phyloP scores from a whole-genome alignment of 768 basidiomycete genomes.

The Boletus barrowsii region DNA sequence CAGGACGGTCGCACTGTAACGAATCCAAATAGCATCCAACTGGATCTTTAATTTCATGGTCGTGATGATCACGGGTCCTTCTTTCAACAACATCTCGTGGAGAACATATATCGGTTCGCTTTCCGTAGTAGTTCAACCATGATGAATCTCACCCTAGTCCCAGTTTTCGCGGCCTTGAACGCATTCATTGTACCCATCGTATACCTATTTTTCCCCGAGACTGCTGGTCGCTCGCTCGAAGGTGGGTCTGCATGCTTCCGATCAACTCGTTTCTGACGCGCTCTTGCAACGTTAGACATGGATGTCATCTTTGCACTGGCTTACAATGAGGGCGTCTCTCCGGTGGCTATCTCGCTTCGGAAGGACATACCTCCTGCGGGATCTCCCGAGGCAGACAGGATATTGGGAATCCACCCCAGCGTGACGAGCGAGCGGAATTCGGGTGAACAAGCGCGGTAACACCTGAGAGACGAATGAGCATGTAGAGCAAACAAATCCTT shows the following conservation, averaged over 20 bases:
- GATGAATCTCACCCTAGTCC: background rate
- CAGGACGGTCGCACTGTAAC: background rate
- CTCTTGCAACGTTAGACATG: conserved; percentile 32
- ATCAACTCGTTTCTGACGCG: background rate
- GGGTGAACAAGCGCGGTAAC: background rate
- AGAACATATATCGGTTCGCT: conserved; percentile 53
- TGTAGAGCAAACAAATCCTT: no score
- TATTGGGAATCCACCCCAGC: conserved; percentile 34
- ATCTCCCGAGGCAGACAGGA: conserved; percentile 42
- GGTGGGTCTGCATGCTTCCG: conserved; percentile 25
- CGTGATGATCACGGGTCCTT: conserved; percentile 60
- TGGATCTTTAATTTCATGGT: conserved; percentile 60
- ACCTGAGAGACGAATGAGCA: no score
- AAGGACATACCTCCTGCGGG: conserved; percentile 45
- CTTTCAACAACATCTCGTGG: conserved; percentile 58
- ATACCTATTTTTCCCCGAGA: conserved; percentile 62
- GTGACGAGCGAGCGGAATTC: conserved; percentile 2
- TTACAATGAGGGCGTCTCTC: conserved; percentile 42
- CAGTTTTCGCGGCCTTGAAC: conserved; percentile 55
- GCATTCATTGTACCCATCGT: conserved; percentile 55
- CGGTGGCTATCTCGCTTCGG: conserved; percentile 41
- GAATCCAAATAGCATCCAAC: conserved; percentile 30
- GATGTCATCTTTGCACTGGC: conserved; percentile 47
- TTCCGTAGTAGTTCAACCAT: background rate
- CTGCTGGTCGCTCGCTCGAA: conserved; percentile 56